Evolutionary conservation across 768 basidiomycete genomes (phyloP).

Genomic region (Mycena chlorophos): DNA sequence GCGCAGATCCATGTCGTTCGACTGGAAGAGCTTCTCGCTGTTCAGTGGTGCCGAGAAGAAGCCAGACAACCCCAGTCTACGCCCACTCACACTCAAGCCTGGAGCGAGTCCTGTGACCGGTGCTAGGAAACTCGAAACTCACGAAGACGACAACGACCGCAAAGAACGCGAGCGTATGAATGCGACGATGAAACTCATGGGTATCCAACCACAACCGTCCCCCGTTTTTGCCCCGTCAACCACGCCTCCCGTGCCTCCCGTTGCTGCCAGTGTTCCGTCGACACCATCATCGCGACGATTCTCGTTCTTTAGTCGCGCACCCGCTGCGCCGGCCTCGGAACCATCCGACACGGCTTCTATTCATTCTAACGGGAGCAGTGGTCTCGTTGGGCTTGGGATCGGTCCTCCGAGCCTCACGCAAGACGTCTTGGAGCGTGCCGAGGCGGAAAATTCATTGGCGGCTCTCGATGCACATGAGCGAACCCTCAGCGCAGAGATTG

Average conservation of each 20-base stretch:
- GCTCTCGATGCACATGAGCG: constrained; percentile 82
- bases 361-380: constrained; percentile 38
- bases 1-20: constrained; percentile 80
- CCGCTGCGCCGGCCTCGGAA: constrained; percentile 44
- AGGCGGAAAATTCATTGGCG: constrained; percentile 74
- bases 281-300: constrained; percentile 52
- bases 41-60: constrained; percentile 72
- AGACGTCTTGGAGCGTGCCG: constrained; percentile 75
- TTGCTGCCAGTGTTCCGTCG: constrained; percentile 30
- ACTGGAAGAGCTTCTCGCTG: constrained; percentile 78
- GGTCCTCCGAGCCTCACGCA: constrained; percentile 57
- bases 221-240: constrained; percentile 34
- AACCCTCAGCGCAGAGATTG: constrained; percentile 68
- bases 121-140: constrained; percentile 79
- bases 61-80: constrained; percentile 54
- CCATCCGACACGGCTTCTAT: constrained; percentile 51
- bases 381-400: constrained; percentile 35
- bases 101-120: constrained; percentile 55
- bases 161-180: constrained; percentile 83
- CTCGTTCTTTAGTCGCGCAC: constrained; percentile 65
- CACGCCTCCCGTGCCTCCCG: constrained; percentile 26
- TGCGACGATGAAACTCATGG: constrained; percentile 94
- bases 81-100: constrained; percentile 73
- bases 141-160: constrained; percentile 91
- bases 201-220: constrained; percentile 68